Base-by-base conservation (phyloP, 768 basidiomycete genomes). In the Kwoniella sp. region DNA sequence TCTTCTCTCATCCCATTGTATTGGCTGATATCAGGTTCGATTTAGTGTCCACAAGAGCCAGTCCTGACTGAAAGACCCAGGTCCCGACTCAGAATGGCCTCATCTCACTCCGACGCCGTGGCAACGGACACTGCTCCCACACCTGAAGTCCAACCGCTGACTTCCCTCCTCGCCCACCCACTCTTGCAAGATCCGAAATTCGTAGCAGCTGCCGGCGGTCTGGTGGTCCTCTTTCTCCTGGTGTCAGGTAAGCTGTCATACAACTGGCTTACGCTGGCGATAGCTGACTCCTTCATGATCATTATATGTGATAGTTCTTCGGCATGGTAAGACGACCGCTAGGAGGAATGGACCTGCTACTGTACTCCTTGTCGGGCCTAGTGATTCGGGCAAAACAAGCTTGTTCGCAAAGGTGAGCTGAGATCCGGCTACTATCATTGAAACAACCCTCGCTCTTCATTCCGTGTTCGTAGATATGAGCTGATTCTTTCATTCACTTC, bases 351-450 rank as follows among this genome's bases (percentile, higher is more conserved):
- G 71, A 6, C 63, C 69, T 1, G 60, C 75, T 0, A 72, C 62
- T 1, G 70, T 74, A 0, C 55, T 77, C 4, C 71, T 79, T 6
- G 66, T 76, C 9, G 77, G 77, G 22, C 74, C 76, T 3, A 64
- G 68, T 17, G 75, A 75, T 55, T 61, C 63, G 8, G 77, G 77
- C n/a, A 79, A 79, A 60, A 79, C 77, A 0, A 55, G 76, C 33
- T 58, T 79, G 13, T 79, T 79, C 51, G 65, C 76, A 10, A 76
- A 76, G 50, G 77, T 74, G 36, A 52, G 68, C 53, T 47, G 13
- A 2, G 9, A 30, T n/a, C n/a, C n/a, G n/a, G n/a, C n/a, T n/a
- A n/a, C n/a, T n/a, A n/a, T n/a, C n/a, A n/a, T n/a, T n/a, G n/a
- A n/a, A n/a, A n/a, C n/a, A n/a, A n/a, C n/a, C n/a, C n/a, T n/a